Evolutionary conservation across 306 rosid genomes (phyloP).

Genomic region (Quercus variabilis): DNA sequence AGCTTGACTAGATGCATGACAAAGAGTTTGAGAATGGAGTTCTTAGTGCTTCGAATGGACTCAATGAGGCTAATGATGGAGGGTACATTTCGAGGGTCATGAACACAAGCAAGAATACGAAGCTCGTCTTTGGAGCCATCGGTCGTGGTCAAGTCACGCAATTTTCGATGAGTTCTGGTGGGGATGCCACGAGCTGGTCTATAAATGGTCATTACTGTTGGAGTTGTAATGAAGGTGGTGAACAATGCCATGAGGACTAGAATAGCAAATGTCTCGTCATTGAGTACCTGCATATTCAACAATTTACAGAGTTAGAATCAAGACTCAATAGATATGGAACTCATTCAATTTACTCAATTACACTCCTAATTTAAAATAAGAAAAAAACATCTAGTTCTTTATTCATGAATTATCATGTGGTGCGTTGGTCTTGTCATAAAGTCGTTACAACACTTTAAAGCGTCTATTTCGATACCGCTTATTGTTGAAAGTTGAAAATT

Average conservation of each 20-base stretch:
- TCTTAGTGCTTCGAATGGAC: constrained; percentile 48
- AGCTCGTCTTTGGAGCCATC: constrained; percentile 24
- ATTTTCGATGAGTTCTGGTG: constrained; percentile 36
- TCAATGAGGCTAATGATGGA: constrained; percentile 53
- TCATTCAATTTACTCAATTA: background rate
- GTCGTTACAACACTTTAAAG: no score
- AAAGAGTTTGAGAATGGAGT: constrained; percentile 50
- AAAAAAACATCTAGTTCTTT: no score
- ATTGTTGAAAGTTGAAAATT: no score
- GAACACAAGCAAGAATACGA: constrained; percentile 68
- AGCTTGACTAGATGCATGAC: constrained; percentile 80
- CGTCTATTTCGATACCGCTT: no score
- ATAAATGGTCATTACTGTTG: constrained; percentile 66
- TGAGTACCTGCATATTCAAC: constrained; percentile 51
- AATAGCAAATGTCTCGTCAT: constrained; percentile 78
- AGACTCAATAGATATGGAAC: no score
- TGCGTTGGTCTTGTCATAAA: no score
- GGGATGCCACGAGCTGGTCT: constrained; percentile 51
- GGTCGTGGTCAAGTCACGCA: constrained; percentile 37
- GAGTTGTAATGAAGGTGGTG: constrained; percentile 88
- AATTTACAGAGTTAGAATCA: background rate
- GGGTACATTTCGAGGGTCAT: constrained; percentile 55
- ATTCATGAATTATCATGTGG: no score
- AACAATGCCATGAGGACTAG: constrained; percentile 85
- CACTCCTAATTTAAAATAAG: no score